A percentile compares a stretch with the other conserved stretches of the same genome.
Conservation (phyloP, 805 yeast genomes). For the Naumovozyma baii region DNA sequence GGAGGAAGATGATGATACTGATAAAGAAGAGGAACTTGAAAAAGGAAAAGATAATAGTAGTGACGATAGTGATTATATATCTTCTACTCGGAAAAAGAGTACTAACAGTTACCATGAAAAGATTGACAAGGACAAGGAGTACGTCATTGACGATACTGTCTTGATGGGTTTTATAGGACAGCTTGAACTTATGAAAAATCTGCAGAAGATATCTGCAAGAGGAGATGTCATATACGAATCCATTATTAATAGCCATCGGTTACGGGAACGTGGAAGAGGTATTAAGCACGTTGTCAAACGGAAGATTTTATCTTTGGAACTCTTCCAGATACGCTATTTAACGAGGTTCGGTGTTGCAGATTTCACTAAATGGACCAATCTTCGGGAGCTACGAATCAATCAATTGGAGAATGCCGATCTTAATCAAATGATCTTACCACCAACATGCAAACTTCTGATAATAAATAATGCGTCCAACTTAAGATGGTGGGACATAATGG, state of each 20-base stretch:
- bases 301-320: conserved; percentile 11
- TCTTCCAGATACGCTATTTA: conserved; percentile 9
- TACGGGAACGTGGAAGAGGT: conserved; percentile 22
- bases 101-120: not conserved
- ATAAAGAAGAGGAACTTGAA: not conserved
- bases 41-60: not conserved
- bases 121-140: not conserved
- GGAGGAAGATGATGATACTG: conserved; percentile 7
- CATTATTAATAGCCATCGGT: conserved; percentile 24
- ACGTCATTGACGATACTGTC: not conserved
- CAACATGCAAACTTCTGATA: conserved; percentile 12
- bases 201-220: conserved; percentile 12
- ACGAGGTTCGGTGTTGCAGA: conserved; percentile 15
- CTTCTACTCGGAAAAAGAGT: not conserved
- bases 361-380: conserved; percentile 24
- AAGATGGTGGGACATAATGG: conserved; percentile 24
- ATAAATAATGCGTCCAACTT: conserved; percentile 9
- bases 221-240: conserved; percentile 17
- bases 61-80: not conserved
- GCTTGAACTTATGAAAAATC: conserved; percentile 17
- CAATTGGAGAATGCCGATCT: conserved; percentile 17
- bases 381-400: conserved; percentile 11
- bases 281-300: conserved; percentile 19
- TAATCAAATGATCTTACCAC: conserved; percentile 19
- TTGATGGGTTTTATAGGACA: conserved; percentile 1